Base-by-base conservation (phyloP, 1,139 yeast species). In the Pneumocystis sp. region DNA sequence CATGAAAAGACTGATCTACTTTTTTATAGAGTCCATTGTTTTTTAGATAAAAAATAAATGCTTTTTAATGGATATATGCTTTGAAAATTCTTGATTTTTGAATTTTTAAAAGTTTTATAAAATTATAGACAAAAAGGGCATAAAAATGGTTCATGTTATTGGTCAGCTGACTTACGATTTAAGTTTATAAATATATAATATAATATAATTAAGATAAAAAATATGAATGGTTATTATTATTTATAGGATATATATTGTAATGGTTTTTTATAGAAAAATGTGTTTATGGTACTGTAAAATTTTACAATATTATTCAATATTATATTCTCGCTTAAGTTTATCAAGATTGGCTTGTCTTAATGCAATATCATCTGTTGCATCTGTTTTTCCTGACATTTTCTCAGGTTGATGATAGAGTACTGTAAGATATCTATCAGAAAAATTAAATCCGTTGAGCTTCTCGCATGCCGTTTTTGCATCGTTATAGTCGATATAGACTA, bases 391-490 rank as follows among this genome's bases (percentile, higher is more conserved):
- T 7, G 67, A 45, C 31, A 50, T 25, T 59, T 64, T 64, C 42
- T 70, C 70, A 17, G 72, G 67, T 62, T 69, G 71, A 59, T 70
- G 72, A 61, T 68, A 67, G 15, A 70, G 73, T 8, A 84, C 83
- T 19, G 84, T 84, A 45, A 85, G 72, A 71, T 84, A 85, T 66
- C 89, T 71, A 10, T 85, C 85, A 65, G 82, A 80, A 69, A 82
- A 82, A 70, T 84, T 84, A 70, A 81, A 81, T 0, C 89, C 89
- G 63, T 83, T 82, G 65, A 84, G 73, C 68, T 82, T 84, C 31
- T 77, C 80, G 37, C 80, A 76, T 1, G 87, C 87, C 35, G 74
- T 74, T 31, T 74, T 73, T 7, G 88, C 86, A 68, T 79, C 79
- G 42, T 74, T 73, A 35, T 80, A 68, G 64, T 81, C 80, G 66